These are phyloP conservation scores for Penicillium steckii DNA, from an alignment of 495 filamentous ascomycete genomes.

Conservation along the genomic window DNA sequence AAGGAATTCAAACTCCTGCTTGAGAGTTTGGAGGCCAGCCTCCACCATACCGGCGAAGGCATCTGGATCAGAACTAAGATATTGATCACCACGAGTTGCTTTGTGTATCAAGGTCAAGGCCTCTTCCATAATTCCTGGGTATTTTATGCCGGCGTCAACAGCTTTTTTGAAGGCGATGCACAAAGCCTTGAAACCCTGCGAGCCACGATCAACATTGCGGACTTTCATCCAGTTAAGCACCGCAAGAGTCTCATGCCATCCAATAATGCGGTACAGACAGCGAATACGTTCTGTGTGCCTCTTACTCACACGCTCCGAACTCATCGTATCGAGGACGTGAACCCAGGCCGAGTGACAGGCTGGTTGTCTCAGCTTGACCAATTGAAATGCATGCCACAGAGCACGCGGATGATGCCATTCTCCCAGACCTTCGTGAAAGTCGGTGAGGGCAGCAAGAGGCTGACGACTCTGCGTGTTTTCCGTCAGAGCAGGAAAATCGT, in stretches of 20 bases:
- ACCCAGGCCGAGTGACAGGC: conserved; percentile 41
- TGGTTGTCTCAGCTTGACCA: conserved; percentile 34
- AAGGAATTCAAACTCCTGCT: conserved; percentile 37
- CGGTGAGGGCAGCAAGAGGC: conserved; percentile 18
- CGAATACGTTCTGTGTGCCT: conserved; percentile 14
- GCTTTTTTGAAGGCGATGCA: conserved; percentile 46
- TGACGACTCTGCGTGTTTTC: conserved; percentile 1
- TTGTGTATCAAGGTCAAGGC: conserved; percentile 19
- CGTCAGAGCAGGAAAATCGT: conserved; percentile 33
- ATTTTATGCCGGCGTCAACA: conserved; percentile 29
- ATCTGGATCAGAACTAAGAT: conserved; percentile 6
- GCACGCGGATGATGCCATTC: conserved; percentile 25
- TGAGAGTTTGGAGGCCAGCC: conserved; percentile 32
- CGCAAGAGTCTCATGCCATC: conserved; percentile 42
- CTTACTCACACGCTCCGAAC: conserved; percentile 17
- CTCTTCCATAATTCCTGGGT: conserved; percentile 25
- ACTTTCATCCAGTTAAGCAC: conserved; percentile 39
- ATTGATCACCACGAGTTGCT: conserved; percentile 6
- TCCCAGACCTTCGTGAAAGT: conserved; percentile 14
- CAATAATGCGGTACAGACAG: conserved; percentile 32
- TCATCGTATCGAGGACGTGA: conserved; percentile 32
- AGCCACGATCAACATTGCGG: conserved; percentile 36
- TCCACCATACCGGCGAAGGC: conserved; percentile 32
- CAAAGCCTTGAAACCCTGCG: conserved; percentile 44
- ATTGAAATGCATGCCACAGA: conserved; percentile 43